phyloP scores from a whole-genome alignment of 2,329 filamentous ascomycete species.

The Phaeosphaeria sp. region DNA sequence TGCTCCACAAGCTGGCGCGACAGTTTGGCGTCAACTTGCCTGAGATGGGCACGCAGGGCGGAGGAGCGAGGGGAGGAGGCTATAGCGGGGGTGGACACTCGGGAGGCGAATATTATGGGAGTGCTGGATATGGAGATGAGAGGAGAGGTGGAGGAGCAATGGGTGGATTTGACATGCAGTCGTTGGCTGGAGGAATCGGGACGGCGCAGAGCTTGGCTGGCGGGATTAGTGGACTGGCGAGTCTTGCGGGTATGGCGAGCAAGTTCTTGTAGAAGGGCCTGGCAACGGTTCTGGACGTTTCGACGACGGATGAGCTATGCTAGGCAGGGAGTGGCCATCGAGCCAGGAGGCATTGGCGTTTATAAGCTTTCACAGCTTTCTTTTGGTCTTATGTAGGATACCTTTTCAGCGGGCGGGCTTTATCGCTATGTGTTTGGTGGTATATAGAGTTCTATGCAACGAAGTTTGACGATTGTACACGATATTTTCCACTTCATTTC shows the following conservation, averaged over 20 bases:
- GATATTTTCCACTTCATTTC: no score
- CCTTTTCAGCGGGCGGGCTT: background rate
- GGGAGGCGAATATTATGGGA: conserved; percentile 53
- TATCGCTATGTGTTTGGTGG: background rate
- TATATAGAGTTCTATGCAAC: background rate
- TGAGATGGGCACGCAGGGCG: conserved; percentile 46
- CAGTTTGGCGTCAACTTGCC: conserved; percentile 83
- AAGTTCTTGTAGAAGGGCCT: conserved; percentile 52
- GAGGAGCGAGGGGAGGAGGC: conserved; percentile 31
- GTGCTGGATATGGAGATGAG: conserved; percentile 50
- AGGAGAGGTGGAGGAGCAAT: conserved; percentile 37
- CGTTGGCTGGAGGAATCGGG: conserved; percentile 27
- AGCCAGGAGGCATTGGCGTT: conserved; percentile 3
- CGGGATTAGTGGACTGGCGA: conserved; percentile 55
- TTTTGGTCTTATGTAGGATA: background rate
- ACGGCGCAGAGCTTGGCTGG: conserved; percentile 31
- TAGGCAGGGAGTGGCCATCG: background rate
- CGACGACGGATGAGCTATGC: background rate
- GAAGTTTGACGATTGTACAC: background rate
- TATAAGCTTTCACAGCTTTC: background rate
- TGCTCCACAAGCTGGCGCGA: conserved; percentile 76
- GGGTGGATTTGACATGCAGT: conserved; percentile 37
- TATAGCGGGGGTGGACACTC: conserved; percentile 10
- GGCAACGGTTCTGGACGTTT: background rate
- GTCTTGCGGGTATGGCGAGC: conserved; percentile 55